A percentile compares a stretch with the other conserved stretches of the same genome.
phyloP scores from a whole-genome alignment of 768 basidiomycete genomes.

The Tubosaeta sp. region DNA sequence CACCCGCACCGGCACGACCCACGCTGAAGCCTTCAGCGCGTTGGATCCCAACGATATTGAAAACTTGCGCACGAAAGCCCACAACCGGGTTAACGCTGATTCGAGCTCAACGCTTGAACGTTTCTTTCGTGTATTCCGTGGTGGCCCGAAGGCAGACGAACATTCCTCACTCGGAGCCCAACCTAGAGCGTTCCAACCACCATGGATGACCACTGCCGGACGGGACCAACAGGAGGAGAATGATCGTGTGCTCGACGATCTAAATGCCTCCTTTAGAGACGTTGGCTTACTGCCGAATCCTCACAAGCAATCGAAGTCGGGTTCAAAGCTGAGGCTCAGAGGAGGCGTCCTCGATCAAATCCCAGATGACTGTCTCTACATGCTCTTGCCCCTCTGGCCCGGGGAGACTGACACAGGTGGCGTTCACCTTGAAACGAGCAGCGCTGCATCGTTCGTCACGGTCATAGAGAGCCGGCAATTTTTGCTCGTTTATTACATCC shows the following conservation, averaged over 20 bases:
- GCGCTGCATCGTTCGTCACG: slow-evolving; percentile 36
- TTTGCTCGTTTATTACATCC: slow-evolving; percentile 78
- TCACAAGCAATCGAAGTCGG: slow-evolving; percentile 25
- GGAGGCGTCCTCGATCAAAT: slow-evolving; percentile 55
- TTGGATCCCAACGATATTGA: slow-evolving; percentile 54
- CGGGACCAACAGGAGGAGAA: slow-evolving; percentile 65
- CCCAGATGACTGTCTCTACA: slow-evolving; percentile 67
- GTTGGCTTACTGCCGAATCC: slow-evolving; percentile 65
- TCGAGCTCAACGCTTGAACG: slow-evolving; percentile 21
- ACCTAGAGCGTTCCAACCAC: slow-evolving; percentile 39
- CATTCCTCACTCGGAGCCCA: slow-evolving; percentile 21
- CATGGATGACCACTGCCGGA: slow-evolving; percentile 65
- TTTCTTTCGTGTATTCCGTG: slow-evolving; percentile 20
- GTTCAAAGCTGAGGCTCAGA: slow-evolving; percentile 15
- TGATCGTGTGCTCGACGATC: slow-evolving; percentile 61
- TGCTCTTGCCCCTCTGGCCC: slow-evolving; percentile 85
- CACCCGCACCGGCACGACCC: slow-evolving; percentile 50
- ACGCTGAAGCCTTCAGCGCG: slow-evolving; percentile 58
- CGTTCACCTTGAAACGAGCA: slow-evolving; percentile 18
- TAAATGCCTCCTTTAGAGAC: slow-evolving; percentile 75
- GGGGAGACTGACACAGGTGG: slow-evolving; percentile 58
- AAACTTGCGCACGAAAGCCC: slow-evolving; percentile 34
- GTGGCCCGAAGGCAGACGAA: slow-evolving; percentile 19
- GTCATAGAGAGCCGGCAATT: slow-evolving; percentile 55
- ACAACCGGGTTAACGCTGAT: slow-evolving; percentile 20